Evolutionary conservation across 371 early-diverging fungal genomes (phyloP).

Genomic region (Mycotypha africana): DNA sequence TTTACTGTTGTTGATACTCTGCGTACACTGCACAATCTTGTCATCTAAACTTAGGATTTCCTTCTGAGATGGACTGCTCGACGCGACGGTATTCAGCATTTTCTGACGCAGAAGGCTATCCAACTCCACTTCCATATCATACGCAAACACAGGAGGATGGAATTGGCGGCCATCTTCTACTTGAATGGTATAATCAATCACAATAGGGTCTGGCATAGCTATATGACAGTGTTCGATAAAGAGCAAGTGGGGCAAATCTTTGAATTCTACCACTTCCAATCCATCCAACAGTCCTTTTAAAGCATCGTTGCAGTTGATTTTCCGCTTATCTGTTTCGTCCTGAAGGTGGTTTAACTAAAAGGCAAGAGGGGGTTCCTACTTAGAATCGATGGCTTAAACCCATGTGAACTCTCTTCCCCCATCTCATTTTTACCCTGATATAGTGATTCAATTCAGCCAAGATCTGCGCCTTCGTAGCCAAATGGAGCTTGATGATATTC

Average conservation of each 20-base stretch:
- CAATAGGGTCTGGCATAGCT: conserved; percentile 81
- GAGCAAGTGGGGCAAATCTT: conserved; percentile 71
- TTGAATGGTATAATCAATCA: conserved; percentile 76
- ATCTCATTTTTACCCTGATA: conserved; percentile 59
- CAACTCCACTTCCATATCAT: conserved; percentile 89
- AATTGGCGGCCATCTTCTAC: conserved; percentile 70
- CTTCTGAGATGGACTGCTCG: conserved; percentile 38
- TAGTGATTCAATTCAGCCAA: conserved; percentile 92
- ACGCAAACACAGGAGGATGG: conserved; percentile 60
- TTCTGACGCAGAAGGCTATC: conserved; percentile 69
- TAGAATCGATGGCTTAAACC: too few relatives aligned
- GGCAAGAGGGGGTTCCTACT: too few relatives aligned
- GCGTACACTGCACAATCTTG: conserved; percentile 67
- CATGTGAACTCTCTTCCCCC: background rate
- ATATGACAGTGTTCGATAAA: conserved; percentile 65
- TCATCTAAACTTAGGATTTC: conserved; percentile 58
- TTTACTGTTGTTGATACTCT: conserved; percentile 78
- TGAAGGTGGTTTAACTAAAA: conserved; percentile 76
- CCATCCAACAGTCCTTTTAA: conserved; percentile 30
- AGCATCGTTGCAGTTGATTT: conserved; percentile 58
- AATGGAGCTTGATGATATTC: conserved; percentile 61
- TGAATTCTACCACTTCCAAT: too few relatives aligned
- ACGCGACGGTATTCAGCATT: conserved; percentile 38
- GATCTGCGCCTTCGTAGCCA: conserved; percentile 69
- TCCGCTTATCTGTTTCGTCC: conserved; percentile 71